These are phyloP conservation scores for Alectoria sarmentosa DNA, from an alignment of 495 filamentous ascomycete species.

Conservation along the genomic window DNA sequence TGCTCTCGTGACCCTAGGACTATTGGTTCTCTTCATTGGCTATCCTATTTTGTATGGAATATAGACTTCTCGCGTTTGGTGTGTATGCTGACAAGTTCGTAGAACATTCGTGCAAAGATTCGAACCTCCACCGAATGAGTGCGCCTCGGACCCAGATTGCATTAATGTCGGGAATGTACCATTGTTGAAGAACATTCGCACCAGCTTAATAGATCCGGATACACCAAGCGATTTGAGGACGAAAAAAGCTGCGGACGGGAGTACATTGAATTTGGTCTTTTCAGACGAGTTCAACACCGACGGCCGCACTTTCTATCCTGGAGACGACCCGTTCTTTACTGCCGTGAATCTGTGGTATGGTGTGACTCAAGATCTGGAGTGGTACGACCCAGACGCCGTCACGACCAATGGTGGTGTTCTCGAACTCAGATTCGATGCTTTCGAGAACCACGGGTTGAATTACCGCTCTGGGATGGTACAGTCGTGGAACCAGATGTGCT, in stretches of 20 bases:
- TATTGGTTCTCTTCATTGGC: conserved; percentile 62
- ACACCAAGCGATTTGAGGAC: conserved; percentile 55
- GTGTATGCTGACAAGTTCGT: conserved; percentile 18
- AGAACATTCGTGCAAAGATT: conserved; percentile 51
- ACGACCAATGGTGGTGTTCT: conserved; percentile 61
- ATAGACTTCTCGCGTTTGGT: conserved; percentile 5
- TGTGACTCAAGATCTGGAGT: conserved; percentile 70
- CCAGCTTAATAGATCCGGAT: conserved; percentile 61
- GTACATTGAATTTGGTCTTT: conserved; percentile 60
- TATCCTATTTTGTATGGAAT: conserved; percentile 63
- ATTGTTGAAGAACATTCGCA: conserved; percentile 53
- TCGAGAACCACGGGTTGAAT: conserved; percentile 59
- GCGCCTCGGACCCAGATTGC: conserved; percentile 45
- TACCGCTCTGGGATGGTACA: conserved; percentile 79
- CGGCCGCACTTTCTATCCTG: conserved; percentile 65
- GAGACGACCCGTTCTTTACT: conserved; percentile 66
- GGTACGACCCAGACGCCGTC: conserved; percentile 75
- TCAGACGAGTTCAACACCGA: conserved; percentile 73
- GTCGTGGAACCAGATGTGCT: conserved; percentile 75
- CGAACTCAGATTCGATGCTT: conserved; percentile 59
- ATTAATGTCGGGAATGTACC: conserved; percentile 50
- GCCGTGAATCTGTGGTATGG: conserved; percentile 76
- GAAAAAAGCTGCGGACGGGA: conserved; percentile 52
- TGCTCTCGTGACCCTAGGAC: conserved; percentile 51
- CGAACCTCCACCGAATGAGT: conserved; percentile 28